Evolutionary conservation across 2,329 filamentous ascomycete genomes (phyloP).

Genomic region (Microdochium trichocladiopsis): DNA sequence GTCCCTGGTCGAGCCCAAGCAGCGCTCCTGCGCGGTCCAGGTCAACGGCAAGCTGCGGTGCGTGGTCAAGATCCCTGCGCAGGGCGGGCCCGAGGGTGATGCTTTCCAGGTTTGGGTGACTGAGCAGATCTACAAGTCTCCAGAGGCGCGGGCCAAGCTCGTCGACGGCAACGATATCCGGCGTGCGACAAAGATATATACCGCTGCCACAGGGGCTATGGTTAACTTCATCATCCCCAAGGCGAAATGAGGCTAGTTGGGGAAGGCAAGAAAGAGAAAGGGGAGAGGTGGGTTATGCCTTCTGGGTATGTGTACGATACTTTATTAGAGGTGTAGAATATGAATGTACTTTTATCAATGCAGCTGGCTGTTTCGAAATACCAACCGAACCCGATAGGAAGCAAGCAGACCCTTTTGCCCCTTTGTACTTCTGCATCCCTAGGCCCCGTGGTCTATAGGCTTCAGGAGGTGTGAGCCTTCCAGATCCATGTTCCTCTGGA

Average conservation of each 20-base stretch:
- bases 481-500: too few species aligned
- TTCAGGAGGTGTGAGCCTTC: too few species aligned
- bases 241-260: not conserved
- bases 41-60: slow-evolving; percentile 74
- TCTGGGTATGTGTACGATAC: too few species aligned
- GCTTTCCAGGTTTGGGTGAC: slow-evolving; percentile 54
- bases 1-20: slow-evolving; percentile 40
- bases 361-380: too few species aligned
- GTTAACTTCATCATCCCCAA: slow-evolving; percentile 63
- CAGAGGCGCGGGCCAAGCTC: slow-evolving; percentile 52
- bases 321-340: too few species aligned
- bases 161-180: slow-evolving; percentile 37
- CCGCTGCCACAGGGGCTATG: slow-evolving; percentile 51
- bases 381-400: too few species aligned
- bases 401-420: too few species aligned
- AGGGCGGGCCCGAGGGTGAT: slow-evolving; percentile 32
- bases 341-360: too few species aligned
- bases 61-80: slow-evolving; percentile 54
- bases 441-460: too few species aligned
- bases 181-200: slow-evolving; percentile 21
- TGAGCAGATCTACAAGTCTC: slow-evolving; percentile 50
- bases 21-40: slow-evolving; percentile 59
- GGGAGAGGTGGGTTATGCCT: too few species aligned
- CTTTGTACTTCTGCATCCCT: too few species aligned
- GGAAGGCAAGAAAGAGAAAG: not conserved